phyloP scores from a whole-genome alignment of 805 yeast genomes.

The Sungouiella blattae region DNA sequence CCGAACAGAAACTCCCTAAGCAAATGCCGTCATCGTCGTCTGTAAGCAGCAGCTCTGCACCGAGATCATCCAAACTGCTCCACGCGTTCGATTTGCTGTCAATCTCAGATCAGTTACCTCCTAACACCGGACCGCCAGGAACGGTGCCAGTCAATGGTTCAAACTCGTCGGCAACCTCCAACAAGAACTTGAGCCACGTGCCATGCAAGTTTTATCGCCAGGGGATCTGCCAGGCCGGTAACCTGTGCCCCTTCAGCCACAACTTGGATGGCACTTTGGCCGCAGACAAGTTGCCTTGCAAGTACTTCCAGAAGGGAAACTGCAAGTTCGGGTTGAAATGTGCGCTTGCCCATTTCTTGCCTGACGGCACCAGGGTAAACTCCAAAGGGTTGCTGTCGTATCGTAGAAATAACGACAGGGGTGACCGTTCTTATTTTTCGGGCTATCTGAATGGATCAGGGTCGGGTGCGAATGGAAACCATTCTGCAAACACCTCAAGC shows the following conservation, averaged over 20 bases:
- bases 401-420: constrained; percentile 8
- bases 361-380: constrained; percentile 83
- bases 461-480: neutral
- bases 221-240: constrained; percentile 94
- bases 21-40: neutral
- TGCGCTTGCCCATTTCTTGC: constrained; percentile 86
- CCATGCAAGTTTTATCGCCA: constrained; percentile 93
- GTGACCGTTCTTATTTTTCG: too few relatives aligned
- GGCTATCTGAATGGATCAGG: neutral
- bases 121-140: constrained; percentile 17
- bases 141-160: constrained; percentile 7
- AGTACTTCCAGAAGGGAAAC: constrained; percentile 93
- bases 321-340: constrained; percentile 94
- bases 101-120: constrained; percentile 11
- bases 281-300: constrained; percentile 69
- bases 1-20: too few relatives aligned
- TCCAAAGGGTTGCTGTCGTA: constrained; percentile 24
- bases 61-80: constrained; percentile 3
- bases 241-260: constrained; percentile 88
- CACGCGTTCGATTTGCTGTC: constrained; percentile 8
- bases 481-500: constrained; percentile 1
- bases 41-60: constrained; percentile 1
- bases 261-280: constrained; percentile 52
- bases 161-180: constrained; percentile 8
- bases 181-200: constrained; percentile 76